Percentiles rank a stretch among this genome's conserved stretches.
These are phyloP conservation scores for Achlya hypogyna DNA, from an alignment of 352 stramenopile species.

Conservation along the genomic window DNA sequence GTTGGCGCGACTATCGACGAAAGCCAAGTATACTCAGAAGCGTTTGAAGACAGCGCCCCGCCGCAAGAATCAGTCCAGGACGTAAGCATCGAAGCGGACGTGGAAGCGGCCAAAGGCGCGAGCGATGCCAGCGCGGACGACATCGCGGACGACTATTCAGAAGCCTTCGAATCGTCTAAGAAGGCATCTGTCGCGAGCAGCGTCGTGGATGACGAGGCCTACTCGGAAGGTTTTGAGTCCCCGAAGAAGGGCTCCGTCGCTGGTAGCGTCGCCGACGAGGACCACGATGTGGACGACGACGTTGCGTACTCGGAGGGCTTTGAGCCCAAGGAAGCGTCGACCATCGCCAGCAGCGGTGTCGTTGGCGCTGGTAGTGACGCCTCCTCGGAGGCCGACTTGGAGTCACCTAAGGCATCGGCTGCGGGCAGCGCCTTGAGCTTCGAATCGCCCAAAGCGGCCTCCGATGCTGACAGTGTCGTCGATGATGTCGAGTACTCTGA, in stretches of 20 bases:
- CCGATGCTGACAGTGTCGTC: neutral
- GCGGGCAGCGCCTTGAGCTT: no score
- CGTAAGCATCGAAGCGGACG: no score
- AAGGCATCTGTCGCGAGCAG: neutral
- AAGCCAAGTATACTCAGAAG: constrained; percentile 1
- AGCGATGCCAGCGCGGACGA: no score
- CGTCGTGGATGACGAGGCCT: neutral
- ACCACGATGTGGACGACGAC: neutral
- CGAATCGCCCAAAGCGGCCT: neutral
- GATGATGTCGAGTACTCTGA: constrained; percentile 2
- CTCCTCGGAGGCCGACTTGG: neutral
- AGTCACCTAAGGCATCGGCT: neutral
- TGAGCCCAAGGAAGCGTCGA: neutral
- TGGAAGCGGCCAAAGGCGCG: no score
- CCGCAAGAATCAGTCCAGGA: neutral
- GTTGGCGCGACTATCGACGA: neutral
- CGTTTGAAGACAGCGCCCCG: neutral
- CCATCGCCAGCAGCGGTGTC: neutral
- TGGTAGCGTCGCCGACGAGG: neutral
- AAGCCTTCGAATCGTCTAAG: no score
- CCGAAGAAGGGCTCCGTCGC: neutral
- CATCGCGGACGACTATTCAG: no score
- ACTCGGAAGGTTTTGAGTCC: neutral
- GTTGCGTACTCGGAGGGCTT: neutral
- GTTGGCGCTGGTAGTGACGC: neutral